These are phyloP conservation scores for Podila epigama DNA, from an alignment of 192 early-diverging fungal species.

Conservation along the genomic window DNA sequence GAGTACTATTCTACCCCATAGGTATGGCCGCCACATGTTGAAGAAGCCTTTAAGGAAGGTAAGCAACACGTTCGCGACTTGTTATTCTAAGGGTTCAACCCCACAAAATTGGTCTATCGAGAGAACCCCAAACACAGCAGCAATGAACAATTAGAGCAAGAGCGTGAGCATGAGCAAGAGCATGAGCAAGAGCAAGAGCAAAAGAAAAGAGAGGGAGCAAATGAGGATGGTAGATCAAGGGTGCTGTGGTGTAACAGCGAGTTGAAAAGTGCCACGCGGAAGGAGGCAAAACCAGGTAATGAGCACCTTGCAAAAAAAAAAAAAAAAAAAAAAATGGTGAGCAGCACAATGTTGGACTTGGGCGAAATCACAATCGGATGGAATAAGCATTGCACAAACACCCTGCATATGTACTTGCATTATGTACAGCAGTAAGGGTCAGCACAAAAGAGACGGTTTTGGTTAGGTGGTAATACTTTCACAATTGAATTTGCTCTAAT, in stretches of 20 bases:
- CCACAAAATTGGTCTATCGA: neutral
- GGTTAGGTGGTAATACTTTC: too few relatives aligned
- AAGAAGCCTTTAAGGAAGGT: slow-evolving; percentile 70
- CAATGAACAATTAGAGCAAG: too few relatives aligned
- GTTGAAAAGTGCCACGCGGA: too few relatives aligned
- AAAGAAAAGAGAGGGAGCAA: too few relatives aligned
- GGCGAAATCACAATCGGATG: neutral
- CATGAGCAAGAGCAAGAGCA: too few relatives aligned
- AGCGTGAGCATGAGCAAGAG: too few relatives aligned
- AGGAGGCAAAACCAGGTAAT: neutral
- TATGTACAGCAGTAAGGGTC: neutral
- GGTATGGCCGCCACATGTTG: slow-evolving; percentile 69
- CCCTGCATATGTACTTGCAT: neutral
- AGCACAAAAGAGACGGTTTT: too few relatives aligned
- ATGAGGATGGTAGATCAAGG: too few relatives aligned
- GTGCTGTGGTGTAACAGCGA: too few relatives aligned
- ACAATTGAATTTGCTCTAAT: too few relatives aligned
- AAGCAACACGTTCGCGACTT: slow-evolving; percentile 1
- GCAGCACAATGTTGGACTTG: neutral
- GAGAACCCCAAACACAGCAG: too few relatives aligned
- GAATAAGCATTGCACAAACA: neutral
- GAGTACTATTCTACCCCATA: slow-evolving; percentile 16
- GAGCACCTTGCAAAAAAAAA: neutral
- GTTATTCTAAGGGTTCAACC: neutral
- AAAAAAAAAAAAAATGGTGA: neutral